Evolutionary conservation across 2,329 filamentous ascomycete genomes (phyloP).

Genomic region (Talaromyces albobiverticillius): DNA sequence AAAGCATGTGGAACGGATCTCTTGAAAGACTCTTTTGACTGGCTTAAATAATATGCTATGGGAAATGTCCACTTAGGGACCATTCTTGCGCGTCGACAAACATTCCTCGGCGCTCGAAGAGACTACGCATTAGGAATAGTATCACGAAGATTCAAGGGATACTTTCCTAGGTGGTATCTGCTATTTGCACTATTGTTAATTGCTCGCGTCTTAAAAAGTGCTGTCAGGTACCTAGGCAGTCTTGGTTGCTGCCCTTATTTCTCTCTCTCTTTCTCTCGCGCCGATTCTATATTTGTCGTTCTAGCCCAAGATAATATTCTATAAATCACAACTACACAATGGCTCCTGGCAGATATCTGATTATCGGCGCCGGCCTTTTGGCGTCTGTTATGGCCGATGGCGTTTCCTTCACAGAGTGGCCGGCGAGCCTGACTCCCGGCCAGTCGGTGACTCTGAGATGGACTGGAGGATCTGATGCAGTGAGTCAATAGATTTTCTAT

Average conservation of each 20-base stretch:
- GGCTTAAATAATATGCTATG: too few relatives aligned
- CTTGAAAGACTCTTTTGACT: too few relatives aligned
- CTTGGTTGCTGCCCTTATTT: background rate
- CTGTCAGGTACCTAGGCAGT: background rate
- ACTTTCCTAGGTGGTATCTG: background rate
- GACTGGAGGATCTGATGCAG: conserved; percentile 39
- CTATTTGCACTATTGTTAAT: background rate
- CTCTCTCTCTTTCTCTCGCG: background rate
- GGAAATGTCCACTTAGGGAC: background rate
- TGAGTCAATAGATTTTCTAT: conserved; percentile 23
- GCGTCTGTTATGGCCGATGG: conserved; percentile 47
- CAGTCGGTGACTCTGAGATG: conserved; percentile 49
- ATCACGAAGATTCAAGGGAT: background rate
- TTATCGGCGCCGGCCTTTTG: conserved; percentile 46
- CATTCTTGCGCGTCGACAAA: background rate
- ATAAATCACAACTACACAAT: conserved; percentile 34
- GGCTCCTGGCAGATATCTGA: conserved; percentile 49
- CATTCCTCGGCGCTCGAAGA: background rate
- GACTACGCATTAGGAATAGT: background rate
- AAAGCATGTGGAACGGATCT: too few relatives aligned
- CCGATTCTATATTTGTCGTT: background rate
- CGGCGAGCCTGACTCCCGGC: conserved; percentile 48
- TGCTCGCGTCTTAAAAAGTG: background rate
- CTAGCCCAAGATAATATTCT: background rate
- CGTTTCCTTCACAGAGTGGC: conserved; percentile 53